These are phyloP conservation scores for Calonectria henricotiae DNA, from an alignment of 2,329 filamentous ascomycete species.

Conservation along the genomic window DNA sequence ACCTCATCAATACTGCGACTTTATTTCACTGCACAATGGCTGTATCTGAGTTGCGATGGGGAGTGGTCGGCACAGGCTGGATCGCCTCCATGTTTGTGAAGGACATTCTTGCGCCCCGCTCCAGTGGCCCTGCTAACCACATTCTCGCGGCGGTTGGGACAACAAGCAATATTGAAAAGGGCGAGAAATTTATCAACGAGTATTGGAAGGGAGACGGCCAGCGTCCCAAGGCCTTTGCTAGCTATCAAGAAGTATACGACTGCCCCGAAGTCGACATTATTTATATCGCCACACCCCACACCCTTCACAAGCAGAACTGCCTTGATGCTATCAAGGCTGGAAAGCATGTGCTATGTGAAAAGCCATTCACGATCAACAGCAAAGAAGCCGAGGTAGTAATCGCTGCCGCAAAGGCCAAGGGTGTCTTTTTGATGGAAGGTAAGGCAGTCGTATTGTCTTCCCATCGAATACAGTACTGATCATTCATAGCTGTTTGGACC, in stretches of 20 bases:
- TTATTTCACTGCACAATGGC: constrained; percentile 22
- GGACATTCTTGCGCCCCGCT: constrained; percentile 29
- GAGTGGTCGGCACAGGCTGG: constrained; percentile 32
- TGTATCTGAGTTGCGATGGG: constrained; percentile 27
- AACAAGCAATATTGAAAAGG: constrained; percentile 25
- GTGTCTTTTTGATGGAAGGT: constrained; percentile 63
- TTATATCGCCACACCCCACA: constrained; percentile 65
- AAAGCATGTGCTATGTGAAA: constrained; percentile 66
- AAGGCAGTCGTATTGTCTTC: background rate
- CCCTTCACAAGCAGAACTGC: constrained; percentile 62
- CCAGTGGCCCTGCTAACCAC: constrained; percentile 23
- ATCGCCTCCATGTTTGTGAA: constrained; percentile 31
- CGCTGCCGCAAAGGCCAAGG: constrained; percentile 57
- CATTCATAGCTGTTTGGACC: constrained; percentile 59
- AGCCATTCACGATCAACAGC: constrained; percentile 62
- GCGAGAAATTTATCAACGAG: constrained; percentile 28
- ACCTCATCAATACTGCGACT: background rate
- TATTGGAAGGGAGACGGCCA: constrained; percentile 33
- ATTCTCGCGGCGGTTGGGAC: constrained; percentile 28
- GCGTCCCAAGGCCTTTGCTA: constrained; percentile 53
- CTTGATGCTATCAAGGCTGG: constrained; percentile 62
- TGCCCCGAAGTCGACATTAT: constrained; percentile 63
- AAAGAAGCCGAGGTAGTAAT: constrained; percentile 59
- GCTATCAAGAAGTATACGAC: constrained; percentile 60
- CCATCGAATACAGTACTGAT: background rate